Evolutionary conservation across 1,284 basidiomycete species (phyloP), one percentile per base, ranked within the genome.

Genomic region (Cutaneotrichosporon sp.): DNA sequence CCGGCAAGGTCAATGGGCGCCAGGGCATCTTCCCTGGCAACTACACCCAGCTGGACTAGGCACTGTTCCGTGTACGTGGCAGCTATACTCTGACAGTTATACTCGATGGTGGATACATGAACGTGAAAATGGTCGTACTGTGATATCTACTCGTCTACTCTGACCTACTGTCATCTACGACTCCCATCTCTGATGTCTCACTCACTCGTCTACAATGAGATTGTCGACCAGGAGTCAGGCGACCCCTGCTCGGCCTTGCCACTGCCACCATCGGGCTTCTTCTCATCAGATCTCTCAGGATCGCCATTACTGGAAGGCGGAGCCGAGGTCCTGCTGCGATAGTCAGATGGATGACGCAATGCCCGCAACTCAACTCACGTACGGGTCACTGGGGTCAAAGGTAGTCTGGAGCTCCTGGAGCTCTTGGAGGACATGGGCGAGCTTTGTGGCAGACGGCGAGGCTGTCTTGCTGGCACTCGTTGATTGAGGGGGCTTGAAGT

Each of bases 21-120:
- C 86, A 93, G 76, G 97, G 97, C 22, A 89, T 97, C 27, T 99
- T 99, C 81, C 95, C 95, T 58, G 95, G 94, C 84, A 83, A 72
- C 46, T 80, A 80, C 62, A 80, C 79, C 31, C 78, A 80, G 63
- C 65, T 71, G 18, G 76, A 79, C 52, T 65, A 57, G 49, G 31
- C 10, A 2, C 3, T 18, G 27, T 18, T 29, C 22, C 22, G 10
- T 7, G 18, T 7, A 5, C 25, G 24, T 14, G 25, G 24, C 45
- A 25, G 9, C 25, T 38, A 50, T n/a, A 45, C 38, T 22, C 22
- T 18, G 42, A 46, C 25, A 49, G 16, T 47, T 24, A 25, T 50
- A 29, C 49, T 53, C 50, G 34, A n/a, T 29, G 29, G 22, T 16
- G 25, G 38, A 43, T 43, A 29, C 36, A 20, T 54, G n/a, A 54